A percentile compares a stretch with the other conserved stretches of the same genome.
These are phyloP conservation scores for Aspergillus pseudotamarii DNA, from an alignment of 2,329 filamentous ascomycete genomes.

Conservation along the genomic window DNA sequence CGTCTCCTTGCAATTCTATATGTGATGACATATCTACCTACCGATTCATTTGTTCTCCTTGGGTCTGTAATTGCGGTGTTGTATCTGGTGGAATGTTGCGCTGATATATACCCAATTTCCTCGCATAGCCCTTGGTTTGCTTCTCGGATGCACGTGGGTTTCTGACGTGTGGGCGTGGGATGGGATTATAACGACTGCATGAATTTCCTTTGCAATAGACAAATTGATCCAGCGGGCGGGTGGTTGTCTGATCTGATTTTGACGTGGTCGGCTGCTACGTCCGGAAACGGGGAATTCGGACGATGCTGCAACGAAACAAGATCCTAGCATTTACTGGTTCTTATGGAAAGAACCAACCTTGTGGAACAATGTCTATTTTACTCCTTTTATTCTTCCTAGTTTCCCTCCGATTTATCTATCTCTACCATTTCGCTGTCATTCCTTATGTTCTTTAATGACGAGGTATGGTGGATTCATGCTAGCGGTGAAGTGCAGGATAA, in stretches of 20 bases:
- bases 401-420: not conserved
- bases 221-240: slow-evolving; percentile 13
- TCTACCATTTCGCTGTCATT: not conserved
- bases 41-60: slow-evolving; percentile 12
- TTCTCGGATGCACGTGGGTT: slow-evolving; percentile 21
- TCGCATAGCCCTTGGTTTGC: slow-evolving; percentile 28
- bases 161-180: slow-evolving; percentile 22
- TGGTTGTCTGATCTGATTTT: not conserved
- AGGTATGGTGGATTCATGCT: not conserved
- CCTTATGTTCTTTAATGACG: not conserved
- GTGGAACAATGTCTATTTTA: not conserved
- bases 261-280: not conserved
- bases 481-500: not conserved
- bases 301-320: not conserved
- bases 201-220: slow-evolving; percentile 29
- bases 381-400: not conserved
- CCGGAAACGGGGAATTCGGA: not conserved
- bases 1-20: slow-evolving; percentile 6
- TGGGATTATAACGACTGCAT: slow-evolving; percentile 30
- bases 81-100: slow-evolving; percentile 23
- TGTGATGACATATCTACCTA: slow-evolving; percentile 7
- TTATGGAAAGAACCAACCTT: not conserved
- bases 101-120: slow-evolving; percentile 32
- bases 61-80: slow-evolving; percentile 16
- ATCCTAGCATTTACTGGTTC: not conserved